These are phyloP conservation scores for Aspergillus homomorphus DNA, from an alignment of 495 filamentous ascomycete genomes.

Conservation along the genomic window DNA sequence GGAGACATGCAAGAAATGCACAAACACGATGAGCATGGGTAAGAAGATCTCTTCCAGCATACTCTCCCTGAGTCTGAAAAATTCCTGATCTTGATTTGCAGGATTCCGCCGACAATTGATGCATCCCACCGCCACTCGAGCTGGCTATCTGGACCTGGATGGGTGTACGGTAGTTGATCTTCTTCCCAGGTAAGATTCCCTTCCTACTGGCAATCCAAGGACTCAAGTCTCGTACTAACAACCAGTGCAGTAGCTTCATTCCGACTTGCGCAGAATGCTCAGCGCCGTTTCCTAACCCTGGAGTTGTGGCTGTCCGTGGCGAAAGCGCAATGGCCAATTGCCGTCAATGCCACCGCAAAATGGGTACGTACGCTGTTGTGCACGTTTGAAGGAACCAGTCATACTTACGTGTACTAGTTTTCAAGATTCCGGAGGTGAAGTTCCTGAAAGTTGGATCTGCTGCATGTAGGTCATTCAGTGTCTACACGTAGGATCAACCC, in stretches of 20 bases:
- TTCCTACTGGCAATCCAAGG: too few relatives aligned
- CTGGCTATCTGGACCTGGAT: conserved; percentile 78
- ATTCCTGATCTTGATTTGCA: conserved; percentile 19
- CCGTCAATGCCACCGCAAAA: conserved; percentile 76
- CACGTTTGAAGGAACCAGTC: neutral
- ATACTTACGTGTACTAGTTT: conserved; percentile 33
- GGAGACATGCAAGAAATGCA: conserved; percentile 74
- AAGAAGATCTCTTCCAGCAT: conserved; percentile 5
- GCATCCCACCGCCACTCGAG: conserved; percentile 71
- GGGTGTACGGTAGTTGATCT: conserved; percentile 78
- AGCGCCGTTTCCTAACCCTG: conserved; percentile 57
- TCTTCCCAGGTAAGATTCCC: conserved; percentile 60
- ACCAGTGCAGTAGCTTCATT: conserved; percentile 61
- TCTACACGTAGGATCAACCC: too few relatives aligned
- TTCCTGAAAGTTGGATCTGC: conserved; percentile 69
- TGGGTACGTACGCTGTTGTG: conserved; percentile 50
- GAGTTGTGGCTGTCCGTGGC: conserved; percentile 68
- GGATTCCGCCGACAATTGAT: conserved; percentile 72
- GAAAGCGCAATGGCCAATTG: conserved; percentile 76
- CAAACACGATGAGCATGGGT: conserved; percentile 61
- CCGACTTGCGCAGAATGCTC: conserved; percentile 84
- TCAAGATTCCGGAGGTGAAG: conserved; percentile 76
- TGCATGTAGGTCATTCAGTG: conserved; percentile 30
- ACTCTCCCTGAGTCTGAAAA: neutral
- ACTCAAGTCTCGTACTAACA: too few relatives aligned